A percentile compares a stretch with the other conserved stretches of the same genome.
Evolutionary conservation across 345 rosid genomes (phyloP).

Genomic region (Linum lewisii): DNA sequence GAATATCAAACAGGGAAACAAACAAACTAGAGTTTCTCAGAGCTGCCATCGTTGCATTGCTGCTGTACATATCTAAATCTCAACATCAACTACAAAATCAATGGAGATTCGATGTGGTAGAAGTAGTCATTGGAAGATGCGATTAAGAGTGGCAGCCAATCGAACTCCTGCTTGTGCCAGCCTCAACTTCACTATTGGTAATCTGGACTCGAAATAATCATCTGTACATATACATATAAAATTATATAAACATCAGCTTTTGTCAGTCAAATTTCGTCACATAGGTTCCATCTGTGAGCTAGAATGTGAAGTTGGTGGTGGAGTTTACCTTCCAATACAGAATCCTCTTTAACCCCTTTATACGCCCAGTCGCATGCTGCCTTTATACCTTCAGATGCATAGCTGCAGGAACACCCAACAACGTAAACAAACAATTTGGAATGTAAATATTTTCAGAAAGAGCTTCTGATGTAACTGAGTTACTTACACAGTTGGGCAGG

Average conservation of each 20-base stretch:
- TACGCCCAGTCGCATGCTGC: conserved; percentile 92
- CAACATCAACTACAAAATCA: too few species aligned
- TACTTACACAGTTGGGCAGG: conserved; percentile 68
- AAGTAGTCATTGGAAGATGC: conserved; percentile 33
- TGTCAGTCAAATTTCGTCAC: not conserved
- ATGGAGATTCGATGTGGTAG: not conserved
- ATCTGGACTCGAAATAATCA: conserved; percentile 63
- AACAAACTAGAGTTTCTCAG: too few species aligned
- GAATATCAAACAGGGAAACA: too few species aligned
- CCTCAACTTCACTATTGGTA: conserved; percentile 48
- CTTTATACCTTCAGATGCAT: conserved; percentile 72
- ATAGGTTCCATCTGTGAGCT: not conserved
- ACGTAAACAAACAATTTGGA: too few species aligned
- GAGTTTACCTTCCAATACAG: conserved; percentile 48
- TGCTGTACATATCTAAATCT: too few species aligned
- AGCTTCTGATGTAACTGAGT: not conserved
- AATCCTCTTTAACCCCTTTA: conserved; percentile 52
- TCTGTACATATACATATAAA: conserved; percentile 29
- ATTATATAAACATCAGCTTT: not conserved
- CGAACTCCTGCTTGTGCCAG: conserved; percentile 87
- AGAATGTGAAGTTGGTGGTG: not conserved
- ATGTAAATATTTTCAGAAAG: not conserved
- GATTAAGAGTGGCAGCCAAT: conserved; percentile 74
- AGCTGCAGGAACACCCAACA: conserved; percentile 31
- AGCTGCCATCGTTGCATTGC: too few species aligned